A percentile compares a stretch with the other conserved stretches of the same genome.
Conservation (phyloP, 1,284 basidiomycete species). For the Kalmanozyma brasiliensis region DNA sequence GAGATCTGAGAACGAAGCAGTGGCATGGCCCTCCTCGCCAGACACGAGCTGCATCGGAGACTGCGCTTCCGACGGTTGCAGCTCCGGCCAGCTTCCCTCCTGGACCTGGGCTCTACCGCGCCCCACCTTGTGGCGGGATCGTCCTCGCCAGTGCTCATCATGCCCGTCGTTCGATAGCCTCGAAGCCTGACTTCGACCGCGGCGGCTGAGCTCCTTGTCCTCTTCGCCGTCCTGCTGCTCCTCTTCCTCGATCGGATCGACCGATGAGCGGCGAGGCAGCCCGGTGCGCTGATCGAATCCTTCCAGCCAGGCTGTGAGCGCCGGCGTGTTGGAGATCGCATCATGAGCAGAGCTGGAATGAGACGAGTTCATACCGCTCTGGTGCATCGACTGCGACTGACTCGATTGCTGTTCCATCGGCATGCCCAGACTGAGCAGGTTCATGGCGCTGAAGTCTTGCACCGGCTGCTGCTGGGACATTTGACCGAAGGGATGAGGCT, state of each 20-base stretch:
- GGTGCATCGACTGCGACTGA: slow-evolving; percentile 20
- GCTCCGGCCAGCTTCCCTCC: slow-evolving; percentile 43
- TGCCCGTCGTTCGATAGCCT: slow-evolving; percentile 17
- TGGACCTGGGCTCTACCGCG: slow-evolving; percentile 18
- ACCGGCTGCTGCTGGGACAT: slow-evolving; percentile 20
- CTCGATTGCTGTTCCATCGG: slow-evolving; percentile 23
- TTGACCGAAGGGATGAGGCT: slow-evolving; percentile 15
- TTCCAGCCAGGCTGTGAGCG: slow-evolving; percentile 45
- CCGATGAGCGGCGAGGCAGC: slow-evolving; percentile 48
- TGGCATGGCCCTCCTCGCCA: slow-evolving; percentile 8
- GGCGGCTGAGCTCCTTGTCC: slow-evolving; percentile 41
- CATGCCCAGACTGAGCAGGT: slow-evolving; percentile 42
- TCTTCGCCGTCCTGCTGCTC: slow-evolving; percentile 41
- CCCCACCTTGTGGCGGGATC: slow-evolving; percentile 31
- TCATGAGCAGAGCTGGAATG: slow-evolving; percentile 29
- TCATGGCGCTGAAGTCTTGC: slow-evolving; percentile 48
- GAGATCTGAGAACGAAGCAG: slow-evolving; percentile 31
- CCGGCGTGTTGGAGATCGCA: slow-evolving; percentile 16
- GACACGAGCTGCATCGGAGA: slow-evolving; percentile 44
- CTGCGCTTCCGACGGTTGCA: slow-evolving; percentile 35
- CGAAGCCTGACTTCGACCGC: slow-evolving; percentile 31
- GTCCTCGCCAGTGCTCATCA: slow-evolving; percentile 43
- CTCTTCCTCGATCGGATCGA: slow-evolving; percentile 53
- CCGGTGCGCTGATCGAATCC: slow-evolving; percentile 51
- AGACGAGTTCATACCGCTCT: slow-evolving; percentile 11